These are phyloP conservation scores for Colletotrichum acutatum DNA, from an alignment of 2,329 filamentous ascomycete genomes.

Conservation along the genomic window DNA sequence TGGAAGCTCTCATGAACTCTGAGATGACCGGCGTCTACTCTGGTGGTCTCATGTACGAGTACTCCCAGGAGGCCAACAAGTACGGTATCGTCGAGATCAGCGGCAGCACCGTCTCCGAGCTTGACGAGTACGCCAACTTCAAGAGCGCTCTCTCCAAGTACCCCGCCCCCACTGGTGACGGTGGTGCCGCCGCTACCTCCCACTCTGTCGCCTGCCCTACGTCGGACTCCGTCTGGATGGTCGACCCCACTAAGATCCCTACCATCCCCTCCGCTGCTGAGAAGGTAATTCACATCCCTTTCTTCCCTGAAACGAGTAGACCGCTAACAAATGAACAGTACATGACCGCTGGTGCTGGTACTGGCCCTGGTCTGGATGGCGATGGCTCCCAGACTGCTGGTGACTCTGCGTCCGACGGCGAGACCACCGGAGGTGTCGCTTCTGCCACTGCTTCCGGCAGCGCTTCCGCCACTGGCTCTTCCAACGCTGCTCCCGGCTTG, in stretches of 20 bases:
- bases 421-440: slow-evolving; percentile 55
- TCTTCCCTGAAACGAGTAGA: not conserved
- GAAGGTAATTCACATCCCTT: slow-evolving; percentile 36
- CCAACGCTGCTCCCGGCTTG: slow-evolving; percentile 44
- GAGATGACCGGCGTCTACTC: slow-evolving; percentile 94
- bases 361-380: slow-evolving; percentile 63
- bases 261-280: slow-evolving; percentile 61
- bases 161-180: slow-evolving; percentile 61
- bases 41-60: slow-evolving; percentile 96
- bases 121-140: slow-evolving; percentile 70
- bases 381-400: slow-evolving; percentile 64
- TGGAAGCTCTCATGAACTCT: slow-evolving; percentile 80
- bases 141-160: slow-evolving; percentile 59
- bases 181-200: slow-evolving; percentile 60
- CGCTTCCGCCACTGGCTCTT: slow-evolving; percentile 46
- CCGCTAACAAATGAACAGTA: slow-evolving; percentile 46
- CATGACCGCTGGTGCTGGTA: slow-evolving; percentile 64
- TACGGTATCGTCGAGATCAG: slow-evolving; percentile 82
- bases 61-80: slow-evolving; percentile 80
- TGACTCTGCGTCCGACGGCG: slow-evolving; percentile 49
- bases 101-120: slow-evolving; percentile 64
- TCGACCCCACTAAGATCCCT: slow-evolving; percentile 61
- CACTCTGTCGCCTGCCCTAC: slow-evolving; percentile 61
- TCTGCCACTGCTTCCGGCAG: slow-evolving; percentile 50
- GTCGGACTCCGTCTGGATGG: slow-evolving; percentile 60